Base-by-base conservation (phyloP, 768 basidiomycete species). In the Panaeolus cyanescens region DNA sequence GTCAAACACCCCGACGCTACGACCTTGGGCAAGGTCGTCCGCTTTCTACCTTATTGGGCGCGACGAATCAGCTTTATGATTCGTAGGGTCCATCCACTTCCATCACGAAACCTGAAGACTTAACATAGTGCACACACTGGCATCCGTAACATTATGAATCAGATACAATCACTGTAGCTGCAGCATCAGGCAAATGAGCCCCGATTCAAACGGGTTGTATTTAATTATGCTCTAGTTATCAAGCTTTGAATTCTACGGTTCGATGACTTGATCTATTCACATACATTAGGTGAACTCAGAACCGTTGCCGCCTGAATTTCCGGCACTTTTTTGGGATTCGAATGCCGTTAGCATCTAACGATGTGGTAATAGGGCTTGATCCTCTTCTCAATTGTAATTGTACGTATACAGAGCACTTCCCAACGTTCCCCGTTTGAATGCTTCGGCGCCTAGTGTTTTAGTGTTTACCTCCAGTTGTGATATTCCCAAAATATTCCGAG, bases 341-440 rank as follows among this genome's bases (percentile, higher is more conserved):
- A 58, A 66, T 15, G 68, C 10, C 60, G 54, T 1, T 69, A 67
- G n/a, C n/a, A n/a, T n/a, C n/a, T n/a, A n/a, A n/a, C n/a, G n/a
- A 15, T 31, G 15, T 28, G 20, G 34, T 7, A 39, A 9, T 56
- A 90, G 88, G 89, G 89, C 74, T 90, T 20, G 88, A 90, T 64
- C 87, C 88, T 7, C 89, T 88, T 12, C 72, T 90, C 32, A 17
- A 74, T 8, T 70, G n/a, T n/a, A n/a, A n/a, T n/a, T n/a, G n/a
- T n/a, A n/a, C n/a, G n/a, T n/a, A n/a, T n/a, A n/a, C n/a, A n/a
- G n/a, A 83, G 9, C 90, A 90, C 73, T 78, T 90, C 58, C 86
- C 88, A 20, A 85, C 88, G 15, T 64, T 89, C 25, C 66, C 82
- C 61, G 63, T 75, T 58, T 78, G 88, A 53, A 89, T 87, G 0